Evolutionary conservation across 371 early-diverging fungal genomes (phyloP), one percentile per base, ranked within the genome.

Genomic region (Syncephalastrum monosporum): DNA sequence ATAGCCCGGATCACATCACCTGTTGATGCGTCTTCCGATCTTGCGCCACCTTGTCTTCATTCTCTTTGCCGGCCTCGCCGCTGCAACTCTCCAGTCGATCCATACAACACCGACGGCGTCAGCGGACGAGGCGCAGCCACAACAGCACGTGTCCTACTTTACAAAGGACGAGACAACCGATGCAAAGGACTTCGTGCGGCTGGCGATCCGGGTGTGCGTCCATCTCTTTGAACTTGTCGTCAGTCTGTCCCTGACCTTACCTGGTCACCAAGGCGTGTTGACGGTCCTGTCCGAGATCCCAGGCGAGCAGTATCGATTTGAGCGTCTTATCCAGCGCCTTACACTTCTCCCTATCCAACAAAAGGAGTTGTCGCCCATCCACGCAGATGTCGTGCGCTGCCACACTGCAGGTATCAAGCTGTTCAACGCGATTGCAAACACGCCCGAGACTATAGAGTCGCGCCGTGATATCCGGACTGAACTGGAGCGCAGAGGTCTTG

Each of bases 271-370:
- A 17, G 57, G 64, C 3, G 75, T 83, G 0, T 46, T 85, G 17
- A 60, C 68, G 24, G 70, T 80, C 1, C 62, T 87, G 7, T 84
- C 86, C 1, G 82, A 84, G 41, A 75, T 85, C 25, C 76, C 75
- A 50, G 82, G 82, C 10, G 88, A 87, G 42, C 78, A 82, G 16
- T 87, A 77, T 56, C 71, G 88, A 41, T 87, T 87, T 66, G 84
- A 85, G 45, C 75, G 82, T 14, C 62, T 85, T 0, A 63, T 87
- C 1, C 71, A 80, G 27, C 71, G 75, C 2, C 47, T 87, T n/a
- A 63, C 57, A 15, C 53, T 64, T 25, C 21, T 50, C 14, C 15
- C 56, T 6, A 47, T 42, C 42, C 17, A 60, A 10, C 25, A 38
- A 44, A 47, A 53, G n/a, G 54, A 47, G 12, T 29, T 33, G 19